Conservation (phyloP, 2,329 filamentous ascomycete species). For the Apiospora hydei region DNA sequence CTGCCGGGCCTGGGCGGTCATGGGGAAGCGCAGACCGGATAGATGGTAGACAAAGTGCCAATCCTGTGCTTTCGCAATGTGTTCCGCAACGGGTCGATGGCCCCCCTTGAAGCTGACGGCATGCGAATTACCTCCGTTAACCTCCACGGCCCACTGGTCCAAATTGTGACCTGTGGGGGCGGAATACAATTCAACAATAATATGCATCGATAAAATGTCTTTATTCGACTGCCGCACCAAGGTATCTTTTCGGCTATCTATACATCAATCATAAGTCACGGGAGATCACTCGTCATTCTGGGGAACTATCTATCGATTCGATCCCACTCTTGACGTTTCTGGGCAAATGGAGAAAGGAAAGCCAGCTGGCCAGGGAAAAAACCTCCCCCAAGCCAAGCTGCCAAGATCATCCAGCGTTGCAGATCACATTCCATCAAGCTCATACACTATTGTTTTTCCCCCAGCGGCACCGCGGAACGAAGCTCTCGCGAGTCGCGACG, state of each 20-base stretch:
- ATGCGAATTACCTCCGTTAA: background rate
- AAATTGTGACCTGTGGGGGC: background rate
- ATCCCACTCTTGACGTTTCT: conserved; percentile 6
- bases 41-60: background rate
- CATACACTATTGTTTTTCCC: background rate
- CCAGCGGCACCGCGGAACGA: background rate
- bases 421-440: background rate
- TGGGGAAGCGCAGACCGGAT: background rate
- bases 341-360: background rate
- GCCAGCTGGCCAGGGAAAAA: background rate
- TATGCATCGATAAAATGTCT: background rate
- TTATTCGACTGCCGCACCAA: background rate
- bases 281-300: background rate
- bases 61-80: background rate
- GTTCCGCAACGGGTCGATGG: background rate
- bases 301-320: background rate
- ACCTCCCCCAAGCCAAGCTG: background rate
- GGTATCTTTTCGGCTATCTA: background rate
- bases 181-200: background rate
- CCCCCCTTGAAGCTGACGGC: conserved; percentile 1
- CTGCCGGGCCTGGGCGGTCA: conserved; percentile 3
- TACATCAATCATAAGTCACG: background rate
- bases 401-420: background rate
- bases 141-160: background rate
- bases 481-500: conserved; percentile 17